phyloP scores from a whole-genome alignment of 805 yeast genomes.

The Candida dajiaensis region DNA sequence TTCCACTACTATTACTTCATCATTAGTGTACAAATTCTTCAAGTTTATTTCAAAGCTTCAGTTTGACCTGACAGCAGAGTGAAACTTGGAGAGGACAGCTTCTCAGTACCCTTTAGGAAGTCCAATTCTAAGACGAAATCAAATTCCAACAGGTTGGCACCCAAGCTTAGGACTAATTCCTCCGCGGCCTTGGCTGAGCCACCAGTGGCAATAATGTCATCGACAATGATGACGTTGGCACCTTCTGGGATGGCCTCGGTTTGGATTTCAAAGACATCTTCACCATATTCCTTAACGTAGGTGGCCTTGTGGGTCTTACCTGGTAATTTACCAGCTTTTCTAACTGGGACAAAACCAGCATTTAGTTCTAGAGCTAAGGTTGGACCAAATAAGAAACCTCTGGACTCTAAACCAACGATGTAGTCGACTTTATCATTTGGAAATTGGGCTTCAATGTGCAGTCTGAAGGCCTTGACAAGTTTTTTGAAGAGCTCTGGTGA shows the following conservation, averaged over 20 bases:
- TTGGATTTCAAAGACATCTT: conserved; percentile 86
- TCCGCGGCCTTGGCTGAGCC: conserved; percentile 97
- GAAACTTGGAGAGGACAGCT: conserved; percentile 79
- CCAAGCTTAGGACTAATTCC: conserved; percentile 60
- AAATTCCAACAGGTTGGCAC: conserved; percentile 73
- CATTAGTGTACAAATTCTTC: not conserved
- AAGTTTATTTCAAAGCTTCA: conserved; percentile 34
- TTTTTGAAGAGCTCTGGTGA: conserved; percentile 76
- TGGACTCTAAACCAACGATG: conserved; percentile 89
- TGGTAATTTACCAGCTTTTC: conserved; percentile 94
- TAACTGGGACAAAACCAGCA: conserved; percentile 90
- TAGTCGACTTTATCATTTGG: conserved; percentile 68
- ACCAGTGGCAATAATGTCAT: conserved; percentile 97
- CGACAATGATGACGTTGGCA: conserved; percentile 80
- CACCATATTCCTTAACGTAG: conserved; percentile 89
- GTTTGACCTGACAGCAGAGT: conserved; percentile 82
- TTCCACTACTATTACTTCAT: not conserved
- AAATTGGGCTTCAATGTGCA: conserved; percentile 56
- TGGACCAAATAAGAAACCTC: conserved; percentile 97
- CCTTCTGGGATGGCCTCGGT: conserved; percentile 72
- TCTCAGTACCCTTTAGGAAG: conserved; percentile 90
- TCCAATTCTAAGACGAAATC: conserved; percentile 91
- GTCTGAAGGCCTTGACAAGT: conserved; percentile 72
- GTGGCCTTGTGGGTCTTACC: conserved; percentile 70
- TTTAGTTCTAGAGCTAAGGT: conserved; percentile 83